Percentiles rank a stretch among this genome's conserved stretches.
phyloP scores from a whole-genome alignment of 2,329 filamentous ascomycete species.

The Anisogramma anomala region DNA sequence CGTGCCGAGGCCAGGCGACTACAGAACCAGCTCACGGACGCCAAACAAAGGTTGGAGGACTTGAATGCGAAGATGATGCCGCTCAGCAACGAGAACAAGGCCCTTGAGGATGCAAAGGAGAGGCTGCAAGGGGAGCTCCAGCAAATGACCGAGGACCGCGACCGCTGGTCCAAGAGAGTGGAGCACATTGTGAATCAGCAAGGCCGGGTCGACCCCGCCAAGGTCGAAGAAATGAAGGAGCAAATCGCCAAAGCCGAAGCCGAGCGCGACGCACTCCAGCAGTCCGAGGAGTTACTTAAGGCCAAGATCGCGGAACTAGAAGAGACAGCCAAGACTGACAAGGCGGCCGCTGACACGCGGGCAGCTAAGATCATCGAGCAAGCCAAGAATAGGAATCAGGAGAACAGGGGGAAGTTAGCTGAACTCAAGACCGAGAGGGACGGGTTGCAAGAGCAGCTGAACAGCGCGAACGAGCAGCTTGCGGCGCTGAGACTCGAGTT shows the following conservation, averaged over 20 bases:
- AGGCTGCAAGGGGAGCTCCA: slow-evolving; percentile 81
- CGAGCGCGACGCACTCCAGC: slow-evolving; percentile 49
- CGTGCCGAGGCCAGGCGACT: slow-evolving; percentile 76
- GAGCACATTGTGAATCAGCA: slow-evolving; percentile 95
- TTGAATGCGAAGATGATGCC: slow-evolving; percentile 68
- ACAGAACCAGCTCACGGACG: slow-evolving; percentile 64
- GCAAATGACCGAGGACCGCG: slow-evolving; percentile 79
- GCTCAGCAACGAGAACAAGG: slow-evolving; percentile 65
- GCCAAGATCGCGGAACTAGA: slow-evolving; percentile 42
- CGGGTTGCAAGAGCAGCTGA: slow-evolving; percentile 38
- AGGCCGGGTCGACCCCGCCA: slow-evolving; percentile 84
- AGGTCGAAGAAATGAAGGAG: slow-evolving; percentile 80
- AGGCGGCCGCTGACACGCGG: slow-evolving; percentile 39
- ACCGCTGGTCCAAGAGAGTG: slow-evolving; percentile 90
- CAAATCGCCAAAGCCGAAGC: slow-evolving; percentile 55
- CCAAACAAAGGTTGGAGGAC: slow-evolving; percentile 61
- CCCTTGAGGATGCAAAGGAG: slow-evolving; percentile 69
- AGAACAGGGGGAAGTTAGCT: slow-evolving; percentile 39
- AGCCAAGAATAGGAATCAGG: slow-evolving; percentile 48
- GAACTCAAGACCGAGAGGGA: slow-evolving; percentile 44
- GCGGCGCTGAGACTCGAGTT: slow-evolving; percentile 39
- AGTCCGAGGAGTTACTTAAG: slow-evolving; percentile 39
- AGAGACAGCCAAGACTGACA: slow-evolving; percentile 40
- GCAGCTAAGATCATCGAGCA: slow-evolving; percentile 47
- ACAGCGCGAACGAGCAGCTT: slow-evolving; percentile 31